These are phyloP conservation scores for Colletotrichum gigasporum DNA, from an alignment of 2,329 filamentous ascomycete genomes.

Conservation along the genomic window DNA sequence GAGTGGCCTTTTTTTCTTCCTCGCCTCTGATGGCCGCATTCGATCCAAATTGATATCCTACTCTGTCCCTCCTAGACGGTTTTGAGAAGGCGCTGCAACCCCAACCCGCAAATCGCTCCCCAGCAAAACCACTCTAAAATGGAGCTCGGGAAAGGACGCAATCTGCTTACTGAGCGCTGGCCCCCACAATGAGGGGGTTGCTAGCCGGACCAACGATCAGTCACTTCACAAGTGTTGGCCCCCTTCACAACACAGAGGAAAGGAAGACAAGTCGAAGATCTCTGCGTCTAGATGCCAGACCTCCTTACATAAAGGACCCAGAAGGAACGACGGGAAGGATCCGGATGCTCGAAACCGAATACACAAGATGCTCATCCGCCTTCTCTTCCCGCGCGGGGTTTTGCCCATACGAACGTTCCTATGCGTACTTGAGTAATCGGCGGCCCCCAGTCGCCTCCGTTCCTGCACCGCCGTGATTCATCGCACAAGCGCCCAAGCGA, in stretches of 20 bases:
- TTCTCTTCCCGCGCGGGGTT: no score
- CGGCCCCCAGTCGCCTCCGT: not conserved
- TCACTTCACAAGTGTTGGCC: not conserved
- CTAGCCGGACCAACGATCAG: not conserved
- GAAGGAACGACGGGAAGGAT: no score
- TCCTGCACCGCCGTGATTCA: not conserved
- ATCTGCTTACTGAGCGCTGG: constrained; percentile 19
- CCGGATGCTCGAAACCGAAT: no score
- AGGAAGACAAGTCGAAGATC: no score
- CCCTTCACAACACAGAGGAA: not conserved
- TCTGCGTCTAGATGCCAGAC: no score
- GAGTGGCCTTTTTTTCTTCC: not conserved
- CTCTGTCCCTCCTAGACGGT: constrained; percentile 2
- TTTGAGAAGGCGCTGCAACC: constrained; percentile 1
- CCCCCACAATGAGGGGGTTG: not conserved
- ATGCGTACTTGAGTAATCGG: not conserved
- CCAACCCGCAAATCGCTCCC: not conserved
- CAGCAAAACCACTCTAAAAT: not conserved
- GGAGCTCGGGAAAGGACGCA: not conserved
- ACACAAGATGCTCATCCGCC: not conserved
- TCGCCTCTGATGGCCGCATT: not conserved
- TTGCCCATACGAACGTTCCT: constrained; percentile 1
- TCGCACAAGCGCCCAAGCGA: no score
- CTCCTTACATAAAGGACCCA: not conserved
- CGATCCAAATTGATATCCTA: no score